phyloP scores from a whole-genome alignment of 176 grass and related monocot genomes.

The Bromus sterilis region DNA sequence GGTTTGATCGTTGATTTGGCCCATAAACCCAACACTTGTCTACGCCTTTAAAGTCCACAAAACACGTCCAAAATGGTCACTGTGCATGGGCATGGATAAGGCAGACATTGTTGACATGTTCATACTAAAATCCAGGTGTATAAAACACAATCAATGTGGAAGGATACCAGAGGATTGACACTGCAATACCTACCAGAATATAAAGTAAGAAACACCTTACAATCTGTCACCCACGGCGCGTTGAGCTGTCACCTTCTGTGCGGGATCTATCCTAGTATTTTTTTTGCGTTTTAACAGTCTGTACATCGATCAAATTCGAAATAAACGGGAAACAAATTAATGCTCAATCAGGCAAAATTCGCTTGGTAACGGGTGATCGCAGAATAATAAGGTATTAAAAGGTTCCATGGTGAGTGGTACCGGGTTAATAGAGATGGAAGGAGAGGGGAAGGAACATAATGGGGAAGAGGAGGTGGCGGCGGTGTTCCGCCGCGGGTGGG shows the following conservation, averaged over 20 bases:
- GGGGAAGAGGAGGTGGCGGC: not conserved
- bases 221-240: not conserved
- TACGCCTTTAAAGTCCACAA: too few relatives aligned
- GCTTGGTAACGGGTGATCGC: not conserved
- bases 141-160: not conserved
- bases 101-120: not conserved
- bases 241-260: not conserved
- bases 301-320: not conserved
- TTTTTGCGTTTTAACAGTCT: not conserved
- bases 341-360: not conserved
- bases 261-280: not conserved
- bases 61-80: too few relatives aligned
- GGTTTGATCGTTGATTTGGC: too few relatives aligned
- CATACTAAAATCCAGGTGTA: not conserved
- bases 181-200: too few relatives aligned
- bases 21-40: too few relatives aligned
- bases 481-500: constrained; percentile 27
- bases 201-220: too few relatives aligned
- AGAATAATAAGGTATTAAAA: not conserved
- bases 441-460: not conserved
- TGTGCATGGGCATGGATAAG: not conserved
- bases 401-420: not conserved
- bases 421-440: not conserved
- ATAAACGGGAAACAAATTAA: not conserved
- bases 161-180: too few relatives aligned